Conservation (phyloP, 2,329 filamentous ascomycete genomes). For the Xylaria arbuscula region DNA sequence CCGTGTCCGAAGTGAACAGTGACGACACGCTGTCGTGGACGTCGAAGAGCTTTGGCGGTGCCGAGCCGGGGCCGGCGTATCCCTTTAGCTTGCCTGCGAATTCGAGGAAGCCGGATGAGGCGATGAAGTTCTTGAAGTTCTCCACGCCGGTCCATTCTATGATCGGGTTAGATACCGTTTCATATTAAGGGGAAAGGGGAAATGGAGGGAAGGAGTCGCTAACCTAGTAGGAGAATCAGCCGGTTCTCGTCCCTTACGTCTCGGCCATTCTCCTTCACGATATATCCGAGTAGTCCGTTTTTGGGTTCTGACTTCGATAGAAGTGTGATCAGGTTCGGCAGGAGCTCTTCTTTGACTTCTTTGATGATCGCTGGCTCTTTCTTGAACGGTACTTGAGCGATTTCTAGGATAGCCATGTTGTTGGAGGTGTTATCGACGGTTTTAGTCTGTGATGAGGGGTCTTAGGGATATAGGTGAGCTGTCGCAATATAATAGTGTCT, state of each 20-base stretch:
- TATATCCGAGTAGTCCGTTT: constrained; percentile 14
- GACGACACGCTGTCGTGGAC: constrained; percentile 4
- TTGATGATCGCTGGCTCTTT: constrained; percentile 21
- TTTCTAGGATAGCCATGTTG: constrained; percentile 33
- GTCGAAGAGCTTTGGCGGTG: constrained; percentile 23
- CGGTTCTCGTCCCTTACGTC: constrained; percentile 20
- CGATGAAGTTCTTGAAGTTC: constrained; percentile 23
- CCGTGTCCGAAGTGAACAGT: constrained; percentile 9
- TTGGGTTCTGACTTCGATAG: neutral
- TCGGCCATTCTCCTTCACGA: constrained; percentile 27
- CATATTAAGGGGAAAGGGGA: neutral
- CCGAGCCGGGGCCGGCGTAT: neutral
- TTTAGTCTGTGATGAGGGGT: neutral
- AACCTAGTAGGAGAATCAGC: constrained; percentile 25
- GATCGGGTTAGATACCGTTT: neutral
- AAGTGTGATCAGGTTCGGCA: neutral
- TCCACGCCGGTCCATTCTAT: constrained; percentile 21
- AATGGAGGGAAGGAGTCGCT: neutral
- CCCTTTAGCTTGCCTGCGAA: constrained; percentile 4
- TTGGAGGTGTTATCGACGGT: constrained; percentile 2
- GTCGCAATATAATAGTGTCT: neutral
- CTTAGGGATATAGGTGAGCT: neutral
- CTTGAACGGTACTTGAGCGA: constrained; percentile 19
- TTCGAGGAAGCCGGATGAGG: constrained; percentile 3
- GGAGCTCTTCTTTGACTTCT: neutral